Percentiles rank a stretch among this genome's conserved stretches.
Evolutionary conservation across 2,329 filamentous ascomycete genomes (phyloP).

Genomic region (Dissoconium aciculare): DNA sequence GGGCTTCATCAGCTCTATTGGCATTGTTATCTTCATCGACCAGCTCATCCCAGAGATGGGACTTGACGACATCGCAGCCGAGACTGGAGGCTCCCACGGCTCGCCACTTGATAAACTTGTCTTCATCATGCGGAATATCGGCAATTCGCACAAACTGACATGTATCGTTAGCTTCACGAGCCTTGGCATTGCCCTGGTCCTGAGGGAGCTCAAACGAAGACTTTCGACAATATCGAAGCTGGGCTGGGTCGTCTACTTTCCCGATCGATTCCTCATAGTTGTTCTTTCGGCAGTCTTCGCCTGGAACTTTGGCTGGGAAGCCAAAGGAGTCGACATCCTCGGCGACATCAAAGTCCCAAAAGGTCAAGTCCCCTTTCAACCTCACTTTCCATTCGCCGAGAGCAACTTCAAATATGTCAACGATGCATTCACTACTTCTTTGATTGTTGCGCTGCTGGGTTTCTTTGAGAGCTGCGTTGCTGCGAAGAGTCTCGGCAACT

Average conservation of each 20-base stretch:
- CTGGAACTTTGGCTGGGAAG: slow-evolving; percentile 62
- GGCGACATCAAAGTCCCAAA: slow-evolving; percentile 59
- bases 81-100: slow-evolving; percentile 56
- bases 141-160: slow-evolving; percentile 58
- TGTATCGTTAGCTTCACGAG: slow-evolving; percentile 61
- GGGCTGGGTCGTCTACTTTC: slow-evolving; percentile 62
- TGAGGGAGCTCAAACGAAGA: slow-evolving; percentile 63
- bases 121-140: slow-evolving; percentile 57
- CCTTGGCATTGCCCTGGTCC: slow-evolving; percentile 77
- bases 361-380: slow-evolving; percentile 52
- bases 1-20: slow-evolving; percentile 94
- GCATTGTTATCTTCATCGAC: slow-evolving; percentile 89
- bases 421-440: slow-evolving; percentile 76
- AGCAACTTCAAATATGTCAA: slow-evolving; percentile 68
- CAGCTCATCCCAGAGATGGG: slow-evolving; percentile 87
- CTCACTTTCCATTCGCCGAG: slow-evolving; percentile 71
- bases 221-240: slow-evolving; percentile 61
- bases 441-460: slow-evolving; percentile 86
- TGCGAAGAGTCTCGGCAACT: slow-evolving; percentile 67
- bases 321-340: slow-evolving; percentile 65
- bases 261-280: slow-evolving; percentile 82
- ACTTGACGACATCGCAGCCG: slow-evolving; percentile 49
- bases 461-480: slow-evolving; percentile 97
- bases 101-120: slow-evolving; percentile 74
- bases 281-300: slow-evolving; percentile 69